Evolutionary conservation across 495 filamentous ascomycete species (phyloP).

Genomic region (Xylaria castorea): DNA sequence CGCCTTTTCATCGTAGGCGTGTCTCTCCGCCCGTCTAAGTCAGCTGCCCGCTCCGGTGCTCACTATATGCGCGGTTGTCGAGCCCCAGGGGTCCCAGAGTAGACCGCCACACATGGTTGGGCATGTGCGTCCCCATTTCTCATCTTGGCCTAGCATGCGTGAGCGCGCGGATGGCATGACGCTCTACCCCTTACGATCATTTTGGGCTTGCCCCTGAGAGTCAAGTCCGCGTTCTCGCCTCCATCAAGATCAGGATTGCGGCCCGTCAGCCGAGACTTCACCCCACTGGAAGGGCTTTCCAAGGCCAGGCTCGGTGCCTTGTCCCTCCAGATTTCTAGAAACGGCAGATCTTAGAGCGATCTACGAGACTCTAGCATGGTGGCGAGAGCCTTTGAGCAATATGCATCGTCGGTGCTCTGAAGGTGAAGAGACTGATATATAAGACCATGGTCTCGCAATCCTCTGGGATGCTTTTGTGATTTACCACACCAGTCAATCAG

Average conservation of each 20-base stretch:
- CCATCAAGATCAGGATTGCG: conserved; percentile 19
- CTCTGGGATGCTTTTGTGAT: conserved; percentile 14
- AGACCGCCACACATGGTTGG: background rate
- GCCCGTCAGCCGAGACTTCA: conserved; percentile 24
- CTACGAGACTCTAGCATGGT: background rate
- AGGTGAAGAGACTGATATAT: conserved; percentile 21
- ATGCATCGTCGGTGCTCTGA: background rate
- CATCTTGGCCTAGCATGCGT: conserved; percentile 23
- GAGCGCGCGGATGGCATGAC: background rate
- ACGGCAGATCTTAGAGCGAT: conserved; percentile 10
- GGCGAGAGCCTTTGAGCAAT: background rate
- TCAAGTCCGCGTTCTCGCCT: background rate
- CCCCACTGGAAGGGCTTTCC: conserved; percentile 9
- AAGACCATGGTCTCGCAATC: conserved; percentile 23
- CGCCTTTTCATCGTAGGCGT: background rate
- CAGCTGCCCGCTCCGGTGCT: background rate
- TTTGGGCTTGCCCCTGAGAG: background rate
- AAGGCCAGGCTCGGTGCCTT: background rate
- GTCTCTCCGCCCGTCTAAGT: background rate
- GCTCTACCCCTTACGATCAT: conserved; percentile 15
- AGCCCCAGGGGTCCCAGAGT: background rate
- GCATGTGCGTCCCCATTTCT: background rate
- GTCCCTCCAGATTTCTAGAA: conserved; percentile 16
- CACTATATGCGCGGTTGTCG: background rate
- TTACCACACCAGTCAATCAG: conserved; percentile 24